Percentiles rank a stretch among this genome's conserved stretches.
Conservation (phyloP, 345 rosid species). For the Cochlearia excelsa region DNA sequence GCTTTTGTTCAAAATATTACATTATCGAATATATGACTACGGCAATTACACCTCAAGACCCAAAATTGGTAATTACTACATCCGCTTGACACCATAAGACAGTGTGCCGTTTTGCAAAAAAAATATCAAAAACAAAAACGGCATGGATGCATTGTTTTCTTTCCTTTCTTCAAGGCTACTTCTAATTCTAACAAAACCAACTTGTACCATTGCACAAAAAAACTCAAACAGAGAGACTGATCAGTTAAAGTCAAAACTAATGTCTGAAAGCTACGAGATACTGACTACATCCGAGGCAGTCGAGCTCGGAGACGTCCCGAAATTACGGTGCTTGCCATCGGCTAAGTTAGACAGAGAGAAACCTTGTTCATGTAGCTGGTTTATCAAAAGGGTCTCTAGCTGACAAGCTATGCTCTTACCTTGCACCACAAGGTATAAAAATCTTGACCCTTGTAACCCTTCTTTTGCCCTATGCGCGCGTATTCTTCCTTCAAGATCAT, state of each 20-base stretch:
- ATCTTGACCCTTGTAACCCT: constrained; percentile 65
- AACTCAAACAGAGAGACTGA: not conserved
- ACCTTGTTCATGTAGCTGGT: constrained; percentile 68
- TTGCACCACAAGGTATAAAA: constrained; percentile 67
- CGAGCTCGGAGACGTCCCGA: constrained; percentile 51
- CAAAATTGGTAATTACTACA: constrained; percentile 49
- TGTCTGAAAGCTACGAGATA: constrained; percentile 26
- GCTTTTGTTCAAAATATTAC: not conserved
- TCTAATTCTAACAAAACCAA: constrained; percentile 20
- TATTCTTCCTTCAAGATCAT: constrained; percentile 86
- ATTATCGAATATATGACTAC: not conserved
- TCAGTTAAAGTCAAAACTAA: constrained; percentile 3
- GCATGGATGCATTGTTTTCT: not conserved
- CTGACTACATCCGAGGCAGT: constrained; percentile 36
- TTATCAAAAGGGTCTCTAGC: constrained; percentile 88
- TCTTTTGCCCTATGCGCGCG: constrained; percentile 64
- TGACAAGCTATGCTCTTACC: constrained; percentile 96
- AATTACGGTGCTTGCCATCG: constrained; percentile 92
- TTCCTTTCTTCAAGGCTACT: not conserved
- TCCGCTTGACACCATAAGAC: constrained; percentile 10
- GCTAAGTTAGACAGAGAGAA: constrained; percentile 63
- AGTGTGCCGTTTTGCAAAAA: not conserved
- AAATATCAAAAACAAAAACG: constrained; percentile 19
- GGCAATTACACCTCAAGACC: constrained; percentile 28
- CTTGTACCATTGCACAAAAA: constrained; percentile 11